These are phyloP conservation scores for Durio zibethinus DNA, from an alignment of 345 rosid genomes.

Conservation along the genomic window DNA sequence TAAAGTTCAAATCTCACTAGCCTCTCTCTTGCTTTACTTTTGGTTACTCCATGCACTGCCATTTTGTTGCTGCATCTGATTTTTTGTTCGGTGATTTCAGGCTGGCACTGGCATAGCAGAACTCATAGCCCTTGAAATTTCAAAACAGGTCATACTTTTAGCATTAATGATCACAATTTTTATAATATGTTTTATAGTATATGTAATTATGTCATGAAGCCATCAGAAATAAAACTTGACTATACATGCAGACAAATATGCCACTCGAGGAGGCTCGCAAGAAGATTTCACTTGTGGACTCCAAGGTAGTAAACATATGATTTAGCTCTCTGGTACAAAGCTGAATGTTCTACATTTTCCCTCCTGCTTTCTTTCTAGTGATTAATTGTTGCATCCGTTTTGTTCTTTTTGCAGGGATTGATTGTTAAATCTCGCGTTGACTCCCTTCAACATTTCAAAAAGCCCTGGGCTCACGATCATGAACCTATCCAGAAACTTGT, in stretches of 20 bases:
- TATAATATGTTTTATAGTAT: neutral
- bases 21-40: neutral
- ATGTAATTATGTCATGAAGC: neutral
- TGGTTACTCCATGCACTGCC: neutral
- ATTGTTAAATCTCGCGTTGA: conserved; percentile 80
- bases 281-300: conserved; percentile 92
- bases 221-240: neutral
- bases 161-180: conserved; percentile 4
- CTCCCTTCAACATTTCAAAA: conserved; percentile 90
- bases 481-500: conserved; percentile 64
- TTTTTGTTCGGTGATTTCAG: conserved; percentile 36
- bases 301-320: conserved; percentile 54
- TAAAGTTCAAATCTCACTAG: neutral
- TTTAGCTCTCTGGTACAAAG: conserved; percentile 1
- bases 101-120: conserved; percentile 99
- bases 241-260: conserved; percentile 56
- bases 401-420: conserved; percentile 58
- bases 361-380: neutral
- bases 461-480: conserved; percentile 96
- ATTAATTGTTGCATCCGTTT: conserved; percentile 11
- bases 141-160: conserved; percentile 57
- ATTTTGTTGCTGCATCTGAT: conserved; percentile 17
- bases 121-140: conserved; percentile 89
- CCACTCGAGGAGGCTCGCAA: conserved; percentile 81
- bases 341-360: neutral